These are phyloP conservation scores for Camellia lanceoleosa DNA, from an alignment of 148 eudicot genomes.

Conservation along the genomic window DNA sequence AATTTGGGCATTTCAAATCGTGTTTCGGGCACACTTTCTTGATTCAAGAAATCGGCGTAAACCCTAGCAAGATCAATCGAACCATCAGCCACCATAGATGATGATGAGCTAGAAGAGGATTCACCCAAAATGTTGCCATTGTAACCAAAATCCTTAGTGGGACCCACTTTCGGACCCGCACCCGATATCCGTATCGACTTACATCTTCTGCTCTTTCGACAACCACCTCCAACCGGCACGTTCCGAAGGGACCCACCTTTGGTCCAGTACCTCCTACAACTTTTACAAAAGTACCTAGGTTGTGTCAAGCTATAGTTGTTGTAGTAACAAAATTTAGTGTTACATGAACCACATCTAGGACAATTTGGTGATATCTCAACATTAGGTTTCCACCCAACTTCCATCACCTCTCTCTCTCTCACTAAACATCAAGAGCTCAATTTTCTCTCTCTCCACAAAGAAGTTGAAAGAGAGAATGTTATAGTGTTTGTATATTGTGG, in stretches of 20 bases:
- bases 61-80: slow-evolving; percentile 36
- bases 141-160: too few relatives aligned
- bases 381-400: slow-evolving; percentile 30
- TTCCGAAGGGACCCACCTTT: slow-evolving; percentile 43
- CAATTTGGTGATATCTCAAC: slow-evolving; percentile 31
- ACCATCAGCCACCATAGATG: neutral
- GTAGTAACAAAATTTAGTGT: slow-evolving; percentile 45
- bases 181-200: slow-evolving; percentile 11
- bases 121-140: neutral
- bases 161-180: neutral
- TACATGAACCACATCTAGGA: slow-evolving; percentile 39
- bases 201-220: slow-evolving; percentile 33
- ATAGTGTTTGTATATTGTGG: neutral
- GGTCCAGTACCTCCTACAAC: slow-evolving; percentile 43
- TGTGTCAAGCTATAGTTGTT: slow-evolving; percentile 42
- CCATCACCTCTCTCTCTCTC: slow-evolving; percentile 6
- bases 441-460: neutral
- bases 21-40: neutral
- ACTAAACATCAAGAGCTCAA: neutral
- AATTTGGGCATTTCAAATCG: neutral
- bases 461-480: too few relatives aligned
- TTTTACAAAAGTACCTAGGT: slow-evolving; percentile 41
- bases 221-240: slow-evolving; percentile 41
- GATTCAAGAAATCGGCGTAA: slow-evolving; percentile 37
- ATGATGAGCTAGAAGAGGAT: neutral